Evolutionary conservation across 345 rosid genomes (phyloP).

Genomic region (Raphanus raphanistrum): DNA sequence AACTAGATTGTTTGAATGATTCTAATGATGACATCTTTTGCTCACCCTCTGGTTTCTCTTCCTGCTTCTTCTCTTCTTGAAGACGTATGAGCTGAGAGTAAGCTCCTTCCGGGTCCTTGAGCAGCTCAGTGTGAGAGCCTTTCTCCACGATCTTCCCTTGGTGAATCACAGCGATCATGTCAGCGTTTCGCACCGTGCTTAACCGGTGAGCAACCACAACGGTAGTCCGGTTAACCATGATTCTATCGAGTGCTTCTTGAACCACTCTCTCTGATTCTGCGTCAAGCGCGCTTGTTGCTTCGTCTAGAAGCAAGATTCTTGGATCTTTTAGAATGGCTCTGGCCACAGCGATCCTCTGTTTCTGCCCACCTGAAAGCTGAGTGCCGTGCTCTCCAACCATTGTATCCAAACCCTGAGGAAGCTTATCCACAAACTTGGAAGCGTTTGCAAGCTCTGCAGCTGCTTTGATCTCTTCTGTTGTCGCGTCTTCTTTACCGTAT

Average conservation of each 20-base stretch:
- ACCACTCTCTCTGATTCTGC: slow-evolving; percentile 65
- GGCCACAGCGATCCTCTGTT: slow-evolving; percentile 76
- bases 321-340: slow-evolving; percentile 73
- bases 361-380: slow-evolving; percentile 81
- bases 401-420: slow-evolving; percentile 72
- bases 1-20: slow-evolving; percentile 46
- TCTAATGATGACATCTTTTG: slow-evolving; percentile 39
- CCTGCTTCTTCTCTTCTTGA: slow-evolving; percentile 59
- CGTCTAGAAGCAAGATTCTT: slow-evolving; percentile 64
- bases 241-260: slow-evolving; percentile 62
- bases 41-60: slow-evolving; percentile 42
- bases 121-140: slow-evolving; percentile 68
- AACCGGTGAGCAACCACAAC: slow-evolving; percentile 63
- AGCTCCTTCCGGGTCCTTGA: slow-evolving; percentile 76
- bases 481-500: slow-evolving; percentile 55
- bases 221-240: slow-evolving; percentile 64
- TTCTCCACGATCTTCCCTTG: slow-evolving; percentile 42
- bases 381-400: slow-evolving; percentile 85
- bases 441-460: slow-evolving; percentile 69
- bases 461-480: slow-evolving; percentile 52
- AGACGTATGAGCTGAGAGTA: slow-evolving; percentile 76
- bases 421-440: slow-evolving; percentile 54
- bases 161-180: slow-evolving; percentile 58
- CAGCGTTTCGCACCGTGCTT: slow-evolving; percentile 58
- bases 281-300: slow-evolving; percentile 78